Evolutionary conservation across 345 rosid genomes (phyloP).

Genomic region (Boechera retrofracta): DNA sequence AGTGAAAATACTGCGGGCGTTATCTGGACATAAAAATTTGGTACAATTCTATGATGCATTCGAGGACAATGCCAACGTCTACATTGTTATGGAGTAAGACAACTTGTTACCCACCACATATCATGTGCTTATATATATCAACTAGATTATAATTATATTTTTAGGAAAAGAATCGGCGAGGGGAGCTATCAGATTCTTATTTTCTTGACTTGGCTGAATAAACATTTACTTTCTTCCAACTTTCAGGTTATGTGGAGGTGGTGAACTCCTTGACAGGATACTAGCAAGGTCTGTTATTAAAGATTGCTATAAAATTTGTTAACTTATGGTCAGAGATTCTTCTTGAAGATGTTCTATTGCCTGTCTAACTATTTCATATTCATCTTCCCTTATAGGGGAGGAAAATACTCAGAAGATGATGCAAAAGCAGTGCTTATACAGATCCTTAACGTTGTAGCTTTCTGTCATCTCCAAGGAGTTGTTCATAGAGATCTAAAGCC

Average conservation of each 20-base stretch:
- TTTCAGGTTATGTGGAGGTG: slow-evolving; percentile 98
- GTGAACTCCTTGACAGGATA: slow-evolving; percentile 95
- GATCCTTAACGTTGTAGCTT: slow-evolving; percentile 85
- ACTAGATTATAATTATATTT: background rate
- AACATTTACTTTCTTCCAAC: background rate
- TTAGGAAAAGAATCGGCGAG: slow-evolving; percentile 14
- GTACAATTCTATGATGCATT: slow-evolving; percentile 89
- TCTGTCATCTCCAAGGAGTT: slow-evolving; percentile 98
- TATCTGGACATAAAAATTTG: slow-evolving; percentile 84
- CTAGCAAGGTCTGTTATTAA: slow-evolving; percentile 68
- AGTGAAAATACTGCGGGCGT: slow-evolving; percentile 82
- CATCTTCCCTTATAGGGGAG: slow-evolving; percentile 66
- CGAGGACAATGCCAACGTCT: slow-evolving; percentile 89
- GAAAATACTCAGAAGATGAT: slow-evolving; percentile 95
- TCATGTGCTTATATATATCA: slow-evolving; percentile 13
- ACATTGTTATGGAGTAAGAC: slow-evolving; percentile 94
- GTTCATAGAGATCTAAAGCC: slow-evolving; percentile 98
- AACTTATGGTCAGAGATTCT: slow-evolving; percentile 12
- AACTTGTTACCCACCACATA: background rate
- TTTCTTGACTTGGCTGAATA: slow-evolving; percentile 11
- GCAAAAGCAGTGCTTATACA: slow-evolving; percentile 90
- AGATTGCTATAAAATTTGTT: background rate
- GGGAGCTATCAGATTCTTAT: slow-evolving; percentile 16
- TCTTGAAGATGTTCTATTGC: slow-evolving; percentile 11
- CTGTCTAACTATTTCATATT: slow-evolving; percentile 40